Evolutionary conservation across 2,329 filamentous ascomycete genomes (phyloP), one percentile per base, ranked within the genome.

Genomic region (Xylaria sp.): DNA sequence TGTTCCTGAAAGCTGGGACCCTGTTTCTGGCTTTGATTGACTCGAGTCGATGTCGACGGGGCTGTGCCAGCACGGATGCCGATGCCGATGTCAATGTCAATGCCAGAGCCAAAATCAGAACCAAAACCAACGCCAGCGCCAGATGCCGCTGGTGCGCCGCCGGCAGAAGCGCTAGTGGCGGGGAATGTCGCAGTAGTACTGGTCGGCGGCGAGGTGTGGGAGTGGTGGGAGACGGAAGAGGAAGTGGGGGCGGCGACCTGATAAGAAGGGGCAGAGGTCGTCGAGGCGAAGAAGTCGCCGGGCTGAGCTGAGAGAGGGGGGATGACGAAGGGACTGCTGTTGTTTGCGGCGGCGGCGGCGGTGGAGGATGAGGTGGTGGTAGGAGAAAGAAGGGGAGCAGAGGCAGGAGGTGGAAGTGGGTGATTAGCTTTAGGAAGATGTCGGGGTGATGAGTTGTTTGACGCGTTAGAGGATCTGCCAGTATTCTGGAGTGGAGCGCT

Each of bases 401-500:
- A 23, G 38, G 33, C 17, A 42, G 59, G 72, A 64, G 78, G 47
- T 19, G 49, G 49, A 19, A 37, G 47, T 21, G 47, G 75, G 64
- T 73, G 76, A 72, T 73, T 72, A n/a, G n/a, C n/a, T n/a, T n/a
- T n/a, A 66, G 78, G 75, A 65, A 72, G 77, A 73, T 81, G 80
- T 74, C 80, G 79, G 73, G 82, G 81, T 61, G 82, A 82, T 60
- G 72, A 70, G 64, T 75, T 78, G 78, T 77, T 79, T 72, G 82
- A 82, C 74, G 82, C 65, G 65, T 63, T 62, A 61, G 65, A 60
- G 56, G 61, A 64, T 40, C 49, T 56, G 71, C 52, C 58, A 42
- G 63, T 63, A 62, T 68, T 69, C 63, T 73, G 72, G 72, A 79
- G 79, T 73, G 85, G 85, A 78, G 84, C 84, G 76, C 84, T 87